These are phyloP conservation scores for Dactylellina leptospora DNA, from an alignment of 2,329 filamentous ascomycete species.

Conservation along the genomic window DNA sequence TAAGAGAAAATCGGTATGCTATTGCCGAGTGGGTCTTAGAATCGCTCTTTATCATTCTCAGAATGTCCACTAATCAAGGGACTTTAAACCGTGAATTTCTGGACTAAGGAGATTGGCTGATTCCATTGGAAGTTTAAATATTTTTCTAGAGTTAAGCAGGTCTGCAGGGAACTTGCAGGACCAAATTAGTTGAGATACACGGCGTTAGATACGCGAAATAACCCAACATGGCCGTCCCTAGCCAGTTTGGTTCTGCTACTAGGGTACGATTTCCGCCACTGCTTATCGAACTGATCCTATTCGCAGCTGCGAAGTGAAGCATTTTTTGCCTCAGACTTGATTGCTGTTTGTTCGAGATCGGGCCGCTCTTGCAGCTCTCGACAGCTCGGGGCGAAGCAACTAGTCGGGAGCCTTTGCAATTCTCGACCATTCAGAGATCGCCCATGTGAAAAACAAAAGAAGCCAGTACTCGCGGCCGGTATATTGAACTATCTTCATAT, in stretches of 20 bases:
- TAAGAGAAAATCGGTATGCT: conserved; percentile 21
- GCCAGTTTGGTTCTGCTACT: conserved; percentile 3
- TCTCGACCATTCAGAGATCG: background rate
- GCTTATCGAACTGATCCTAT: conserved; percentile 24
- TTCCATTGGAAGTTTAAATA: conserved; percentile 6
- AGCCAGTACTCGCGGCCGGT: too few relatives aligned
- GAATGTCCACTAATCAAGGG: background rate
- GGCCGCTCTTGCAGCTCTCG: conserved; percentile 23
- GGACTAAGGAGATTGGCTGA: conserved; percentile 12
- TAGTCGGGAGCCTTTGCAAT: background rate
- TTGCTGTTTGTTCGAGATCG: conserved; percentile 33
- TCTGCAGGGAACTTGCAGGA: background rate
- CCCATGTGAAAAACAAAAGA: too few relatives aligned
- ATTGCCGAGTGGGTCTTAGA: conserved; percentile 22
- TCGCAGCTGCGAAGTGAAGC: conserved; percentile 7
- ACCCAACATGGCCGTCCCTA: conserved; percentile 15
- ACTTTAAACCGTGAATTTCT: conserved; percentile 5
- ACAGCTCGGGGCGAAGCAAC: conserved; percentile 7
- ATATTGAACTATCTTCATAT: background rate
- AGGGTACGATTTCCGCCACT: background rate
- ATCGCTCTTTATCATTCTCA: background rate
- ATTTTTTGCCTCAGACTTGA: conserved; percentile 20
- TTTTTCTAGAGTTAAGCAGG: conserved; percentile 2
- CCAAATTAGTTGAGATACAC: conserved; percentile 5
- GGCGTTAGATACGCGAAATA: conserved; percentile 23